A percentile compares a stretch with the other conserved stretches of the same genome.
These are phyloP conservation scores for Suillus subalutaceus DNA, from an alignment of 768 basidiomycete genomes.

Conservation along the genomic window DNA sequence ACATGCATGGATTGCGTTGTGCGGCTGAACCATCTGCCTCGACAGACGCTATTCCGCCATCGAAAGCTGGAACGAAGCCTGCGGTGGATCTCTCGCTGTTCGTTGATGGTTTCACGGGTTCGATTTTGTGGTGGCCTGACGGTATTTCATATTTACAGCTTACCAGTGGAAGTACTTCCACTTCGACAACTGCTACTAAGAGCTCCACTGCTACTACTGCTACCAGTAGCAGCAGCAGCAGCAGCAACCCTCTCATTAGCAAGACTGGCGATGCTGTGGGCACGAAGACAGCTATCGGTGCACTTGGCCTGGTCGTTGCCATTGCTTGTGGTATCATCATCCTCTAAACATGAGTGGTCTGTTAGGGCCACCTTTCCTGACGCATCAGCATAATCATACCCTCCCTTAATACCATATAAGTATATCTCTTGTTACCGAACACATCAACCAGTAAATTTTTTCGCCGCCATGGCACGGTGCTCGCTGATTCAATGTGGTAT, in stretches of 20 bases:
- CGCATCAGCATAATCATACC: background rate
- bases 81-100: conserved; percentile 23
- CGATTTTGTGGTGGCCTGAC: background rate
- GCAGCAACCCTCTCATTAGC: conserved; percentile 3
- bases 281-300: conserved; percentile 9
- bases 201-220: background rate
- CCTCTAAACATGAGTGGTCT: conserved; percentile 12
- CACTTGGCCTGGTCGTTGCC: conserved; percentile 12
- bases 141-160: background rate
- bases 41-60: conserved; percentile 16
- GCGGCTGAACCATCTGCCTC: background rate
- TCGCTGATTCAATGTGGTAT: background rate
- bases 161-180: conserved; percentile 1
- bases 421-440: too few species aligned
- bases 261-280: conserved; percentile 8
- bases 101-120: background rate
- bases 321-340: conserved; percentile 18
- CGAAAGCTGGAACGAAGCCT: conserved; percentile 20
- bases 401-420: background rate
- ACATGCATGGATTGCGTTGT: conserved; percentile 27
- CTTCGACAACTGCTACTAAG: conserved; percentile 1
- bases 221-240: background rate
- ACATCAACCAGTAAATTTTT: background rate
- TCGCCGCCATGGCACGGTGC: background rate
- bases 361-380: background rate